phyloP scores from a whole-genome alignment of 1,139 yeast species.

The Suhomyces ambrosiae region DNA sequence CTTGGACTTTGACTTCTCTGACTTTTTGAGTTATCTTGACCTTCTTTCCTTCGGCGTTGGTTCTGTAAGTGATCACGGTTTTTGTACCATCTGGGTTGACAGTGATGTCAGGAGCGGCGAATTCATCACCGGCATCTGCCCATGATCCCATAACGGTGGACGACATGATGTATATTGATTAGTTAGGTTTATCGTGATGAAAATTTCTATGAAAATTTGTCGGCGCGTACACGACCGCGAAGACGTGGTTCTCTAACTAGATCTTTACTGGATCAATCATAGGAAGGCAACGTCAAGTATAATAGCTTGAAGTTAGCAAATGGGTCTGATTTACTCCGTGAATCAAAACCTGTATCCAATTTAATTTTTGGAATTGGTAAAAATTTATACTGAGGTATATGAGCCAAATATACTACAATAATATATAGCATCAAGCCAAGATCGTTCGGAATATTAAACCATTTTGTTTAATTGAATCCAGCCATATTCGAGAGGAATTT shows the following conservation, averaged over 20 bases:
- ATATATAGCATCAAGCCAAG: too few relatives aligned
- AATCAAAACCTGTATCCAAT: too few relatives aligned
- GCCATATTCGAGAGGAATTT: too few relatives aligned
- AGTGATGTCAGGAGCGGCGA: constrained; percentile 69
- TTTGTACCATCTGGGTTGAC: constrained; percentile 86
- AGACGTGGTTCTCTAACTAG: neutral
- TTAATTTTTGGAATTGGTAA: too few relatives aligned
- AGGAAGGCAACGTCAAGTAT: too few relatives aligned
- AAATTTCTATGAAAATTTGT: constrained; percentile 12
- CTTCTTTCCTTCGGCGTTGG: constrained; percentile 79
- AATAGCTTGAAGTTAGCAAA: too few relatives aligned
- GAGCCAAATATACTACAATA: too few relatives aligned
- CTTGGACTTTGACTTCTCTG: constrained; percentile 74
- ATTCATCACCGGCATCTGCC: constrained; percentile 72
- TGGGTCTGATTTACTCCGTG: too few relatives aligned
- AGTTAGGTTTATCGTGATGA: constrained; percentile 5
- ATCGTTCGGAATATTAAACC: too few relatives aligned
- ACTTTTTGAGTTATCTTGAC: constrained; percentile 86
- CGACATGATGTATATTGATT: constrained; percentile 29
- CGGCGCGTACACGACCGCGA: constrained; percentile 10
- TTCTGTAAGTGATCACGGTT: constrained; percentile 77
- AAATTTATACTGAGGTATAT: too few relatives aligned
- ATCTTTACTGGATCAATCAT: neutral
- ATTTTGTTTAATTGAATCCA: too few relatives aligned
- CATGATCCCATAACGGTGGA: constrained; percentile 50